Percentiles rank a stretch among this genome's conserved stretches.
Evolutionary conservation across 192 early-diverging fungal genomes (phyloP).

Genomic region (Podila minutissima): DNA sequence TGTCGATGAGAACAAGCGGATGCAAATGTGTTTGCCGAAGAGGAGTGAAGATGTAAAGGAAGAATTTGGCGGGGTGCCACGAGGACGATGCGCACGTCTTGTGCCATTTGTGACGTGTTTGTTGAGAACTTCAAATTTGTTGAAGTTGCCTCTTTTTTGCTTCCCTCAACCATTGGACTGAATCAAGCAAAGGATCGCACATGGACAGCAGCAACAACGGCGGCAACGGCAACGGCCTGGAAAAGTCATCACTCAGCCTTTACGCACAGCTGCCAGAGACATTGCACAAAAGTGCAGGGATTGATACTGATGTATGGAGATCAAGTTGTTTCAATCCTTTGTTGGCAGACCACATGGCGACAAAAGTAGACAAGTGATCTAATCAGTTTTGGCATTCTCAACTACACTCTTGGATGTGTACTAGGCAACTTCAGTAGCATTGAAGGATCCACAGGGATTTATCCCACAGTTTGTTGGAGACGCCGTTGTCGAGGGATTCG

Average conservation of each 20-base stretch:
- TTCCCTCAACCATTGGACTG: not conserved
- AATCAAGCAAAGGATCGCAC: not conserved
- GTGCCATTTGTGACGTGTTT: too few relatives aligned
- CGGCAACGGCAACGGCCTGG: conserved; percentile 1
- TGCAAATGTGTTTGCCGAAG: too few relatives aligned
- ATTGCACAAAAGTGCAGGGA: conserved; percentile 20
- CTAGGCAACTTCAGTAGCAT: not conserved
- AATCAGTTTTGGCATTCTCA: not conserved
- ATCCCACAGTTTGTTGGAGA: conserved; percentile 28
- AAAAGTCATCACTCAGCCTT: conserved; percentile 17
- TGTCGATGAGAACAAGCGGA: too few relatives aligned
- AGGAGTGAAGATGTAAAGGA: too few relatives aligned
- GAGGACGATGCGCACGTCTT: too few relatives aligned
- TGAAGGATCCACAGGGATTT: conserved; percentile 8
- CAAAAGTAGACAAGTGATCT: not conserved
- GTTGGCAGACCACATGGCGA: not conserved
- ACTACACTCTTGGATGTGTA: not conserved
- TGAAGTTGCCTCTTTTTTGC: not conserved
- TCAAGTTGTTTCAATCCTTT: not conserved
- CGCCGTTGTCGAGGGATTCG: conserved; percentile 21
- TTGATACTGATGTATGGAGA: conserved; percentile 9
- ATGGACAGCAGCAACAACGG: conserved; percentile 29
- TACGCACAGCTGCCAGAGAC: conserved; percentile 23
- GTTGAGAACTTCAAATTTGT: too few relatives aligned
- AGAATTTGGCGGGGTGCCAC: too few relatives aligned